Base-by-base conservation (phyloP, 768 basidiomycete genomes). In the Tephrocybe sp. region DNA sequence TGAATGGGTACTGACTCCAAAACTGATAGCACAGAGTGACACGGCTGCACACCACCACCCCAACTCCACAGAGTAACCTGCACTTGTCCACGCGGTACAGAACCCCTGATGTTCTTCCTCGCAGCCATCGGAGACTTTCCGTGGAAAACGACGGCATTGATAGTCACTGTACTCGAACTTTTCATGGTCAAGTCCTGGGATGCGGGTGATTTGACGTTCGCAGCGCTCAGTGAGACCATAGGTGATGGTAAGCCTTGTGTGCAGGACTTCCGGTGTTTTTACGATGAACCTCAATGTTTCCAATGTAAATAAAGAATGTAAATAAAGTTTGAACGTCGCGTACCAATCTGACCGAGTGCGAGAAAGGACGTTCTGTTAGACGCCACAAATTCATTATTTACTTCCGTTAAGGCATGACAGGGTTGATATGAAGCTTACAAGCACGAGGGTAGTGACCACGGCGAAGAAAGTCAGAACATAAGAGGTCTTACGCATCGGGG, bases 1-100 rank as follows among this genome's bases (percentile, higher is more conserved):
- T 13, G 87, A 87, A 59, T 82, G 82, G 0, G 89, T 89, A 60
- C 78, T 87, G 16, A 88, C 75, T 3, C 89, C 88, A 49, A 90
- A 73, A 34, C 84, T 60, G 40, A 91, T 73, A 7, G 86, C 70
- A 0, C 75, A 59, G 30, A 87, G 66, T 3, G 86, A 79, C 22
- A 83, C 67, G 39, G 70, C 75, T 7, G 78, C 83, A 62, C 86
- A 86, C 3, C 87, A 84, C 26, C 83, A 73, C 36, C 79, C 79
- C 9, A 89, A 64, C 61, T 86, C 79, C n/a, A 77, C 72, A 39
- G 79, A 67, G 61, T 87, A 91, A 1, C 77, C 76, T 13, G 88
- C 89, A 37, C 82, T 87, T 2, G 75, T 78, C 89, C 89, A 90
- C 30, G 76, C 71, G 7, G 78, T 75, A 64, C 88, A 90, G 61